phyloP scores from a whole-genome alignment of 2,329 filamentous ascomycete genomes.

The Arthrobotrys sphaeroides region DNA sequence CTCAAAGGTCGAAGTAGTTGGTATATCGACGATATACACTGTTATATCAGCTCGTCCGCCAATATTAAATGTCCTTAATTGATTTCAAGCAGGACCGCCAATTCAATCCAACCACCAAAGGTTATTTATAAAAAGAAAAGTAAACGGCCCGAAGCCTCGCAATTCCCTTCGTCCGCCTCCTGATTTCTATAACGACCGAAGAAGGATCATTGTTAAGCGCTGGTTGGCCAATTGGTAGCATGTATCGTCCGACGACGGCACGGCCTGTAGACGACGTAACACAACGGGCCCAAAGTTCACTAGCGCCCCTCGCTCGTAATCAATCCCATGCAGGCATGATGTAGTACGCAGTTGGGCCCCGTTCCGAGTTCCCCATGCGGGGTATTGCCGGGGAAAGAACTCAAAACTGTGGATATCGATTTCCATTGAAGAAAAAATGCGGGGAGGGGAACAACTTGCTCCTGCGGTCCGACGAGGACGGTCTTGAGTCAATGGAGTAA shows the following conservation, averaged over 20 bases:
- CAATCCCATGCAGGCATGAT: not conserved
- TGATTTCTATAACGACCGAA: too few relatives aligned
- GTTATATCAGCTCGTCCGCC: not conserved
- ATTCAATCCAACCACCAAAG: too few relatives aligned
- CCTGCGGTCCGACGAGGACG: not conserved
- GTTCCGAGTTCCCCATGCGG: constrained; percentile 11
- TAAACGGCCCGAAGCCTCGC: not conserved
- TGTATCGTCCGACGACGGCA: not conserved
- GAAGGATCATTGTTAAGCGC: not conserved
- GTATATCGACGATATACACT: not conserved
- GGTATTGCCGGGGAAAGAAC: constrained; percentile 14
- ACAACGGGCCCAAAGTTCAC: not conserved
- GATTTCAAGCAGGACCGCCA: too few relatives aligned
- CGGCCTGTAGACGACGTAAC: not conserved
- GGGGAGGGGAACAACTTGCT: not conserved
- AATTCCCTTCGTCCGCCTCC: constrained; percentile 6
- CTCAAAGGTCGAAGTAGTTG: too few relatives aligned
- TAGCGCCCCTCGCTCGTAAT: not conserved
- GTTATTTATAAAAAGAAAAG: not conserved
- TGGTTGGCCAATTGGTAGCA: not conserved
- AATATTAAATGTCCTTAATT: too few relatives aligned
- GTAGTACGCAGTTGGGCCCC: not conserved
- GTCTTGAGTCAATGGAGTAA: too few relatives aligned
- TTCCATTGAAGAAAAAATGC: not conserved
- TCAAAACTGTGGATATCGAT: too few relatives aligned